Evolutionary conservation across 1,284 basidiomycete genomes (phyloP), one percentile per base, ranked within the genome.

Genomic region (Cutaneotrichosporon sp.): DNA sequence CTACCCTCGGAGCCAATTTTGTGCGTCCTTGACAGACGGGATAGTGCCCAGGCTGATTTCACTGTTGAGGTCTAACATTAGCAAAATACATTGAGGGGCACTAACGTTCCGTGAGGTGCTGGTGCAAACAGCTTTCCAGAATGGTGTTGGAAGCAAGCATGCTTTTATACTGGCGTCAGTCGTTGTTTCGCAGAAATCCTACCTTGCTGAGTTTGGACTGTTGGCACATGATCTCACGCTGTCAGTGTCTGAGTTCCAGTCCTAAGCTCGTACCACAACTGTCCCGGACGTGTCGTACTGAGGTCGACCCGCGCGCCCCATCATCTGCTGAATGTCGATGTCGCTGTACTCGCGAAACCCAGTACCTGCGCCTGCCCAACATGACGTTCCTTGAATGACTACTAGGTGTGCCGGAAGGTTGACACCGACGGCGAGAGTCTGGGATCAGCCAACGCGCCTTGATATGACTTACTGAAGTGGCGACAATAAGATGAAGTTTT

Each of bases 21-120:
- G 62, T 1, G 89, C 91, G 4, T 81, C 81, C 3, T 78, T 71
- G 4, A 87, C 60, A 58, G 80, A 79, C 2, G 77, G 81, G 62
- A 94, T 90, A 0, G 89, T 92, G 3, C 84, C 82, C 8, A 96
- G 79, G 0, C 85, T 85, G 49, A 96, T 86, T 75, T 97, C 93
- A 2, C 90, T 91, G 67, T 96, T 96, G 63, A 97, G 76, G 69
- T 96, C 70, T 73, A 40, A 8, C 12, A 8, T 38, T 8, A 21
- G 42, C 53, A 34, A n/a, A n/a, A n/a, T n/a, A n/a, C n/a, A n/a
- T n/a, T n/a, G n/a, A n/a, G 51, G 46, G 13, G 7, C 9, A 51
- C 68, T 51, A 30, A 72, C 70, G 90, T 69, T 96, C 92, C 2
- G 84, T 78, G 10, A 97, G 81, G 66, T 88, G 87, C 48, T 78